Conservation (phyloP, 495 filamentous ascomycete genomes). For the Xylaria curta region DNA sequence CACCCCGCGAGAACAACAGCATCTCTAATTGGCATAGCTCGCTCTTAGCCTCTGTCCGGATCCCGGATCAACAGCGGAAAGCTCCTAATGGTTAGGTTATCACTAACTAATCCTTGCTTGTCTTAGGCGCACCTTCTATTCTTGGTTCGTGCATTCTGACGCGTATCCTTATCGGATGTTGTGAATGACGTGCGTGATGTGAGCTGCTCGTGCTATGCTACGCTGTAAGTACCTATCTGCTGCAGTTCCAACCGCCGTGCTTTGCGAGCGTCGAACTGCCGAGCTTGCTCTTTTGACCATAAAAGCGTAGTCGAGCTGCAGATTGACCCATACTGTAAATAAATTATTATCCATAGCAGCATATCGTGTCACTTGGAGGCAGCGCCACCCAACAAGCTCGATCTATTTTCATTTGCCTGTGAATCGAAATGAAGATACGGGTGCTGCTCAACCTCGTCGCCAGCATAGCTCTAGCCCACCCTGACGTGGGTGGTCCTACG, state of each 20-base stretch:
- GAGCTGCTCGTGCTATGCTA: background rate
- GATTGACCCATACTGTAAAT: background rate
- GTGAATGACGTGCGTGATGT: no score
- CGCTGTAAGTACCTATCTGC: background rate
- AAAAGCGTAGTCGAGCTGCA: background rate
- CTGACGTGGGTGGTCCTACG: conserved; percentile 13
- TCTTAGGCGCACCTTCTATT: no score
- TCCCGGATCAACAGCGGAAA: background rate
- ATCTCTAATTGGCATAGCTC: background rate
- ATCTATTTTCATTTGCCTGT: background rate
- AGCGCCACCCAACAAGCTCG: background rate
- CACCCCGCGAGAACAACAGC: background rate
- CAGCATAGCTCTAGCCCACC: conserved; percentile 29
- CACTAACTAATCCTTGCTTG: no score
- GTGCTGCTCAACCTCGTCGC: conserved; percentile 29
- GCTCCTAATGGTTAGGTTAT: no score
- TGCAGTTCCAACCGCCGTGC: background rate
- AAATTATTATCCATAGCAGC: background rate
- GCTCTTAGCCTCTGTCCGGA: background rate
- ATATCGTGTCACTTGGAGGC: background rate
- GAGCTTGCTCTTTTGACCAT: background rate
- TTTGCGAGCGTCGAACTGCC: background rate
- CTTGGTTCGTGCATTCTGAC: no score
- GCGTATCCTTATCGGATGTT: no score
- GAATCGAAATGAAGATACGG: conserved; percentile 7